Evolutionary conservation across 495 filamentous ascomycete species (phyloP), one percentile per base, ranked within the genome.

Genomic region (Echria macrotheca): DNA sequence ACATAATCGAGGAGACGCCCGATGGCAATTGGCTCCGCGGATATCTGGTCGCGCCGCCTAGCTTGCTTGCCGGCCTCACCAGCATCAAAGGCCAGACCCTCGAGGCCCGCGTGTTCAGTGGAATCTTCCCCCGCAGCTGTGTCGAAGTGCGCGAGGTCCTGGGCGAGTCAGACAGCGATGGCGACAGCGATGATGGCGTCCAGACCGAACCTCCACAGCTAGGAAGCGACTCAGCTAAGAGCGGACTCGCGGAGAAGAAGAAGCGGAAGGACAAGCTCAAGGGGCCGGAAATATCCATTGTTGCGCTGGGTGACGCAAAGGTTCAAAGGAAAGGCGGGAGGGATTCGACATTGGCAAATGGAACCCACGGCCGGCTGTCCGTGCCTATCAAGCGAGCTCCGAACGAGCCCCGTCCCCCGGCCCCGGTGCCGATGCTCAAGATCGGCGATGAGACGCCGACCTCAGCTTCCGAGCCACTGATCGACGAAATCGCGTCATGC

Each of bases 401-500:
- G 2, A 76, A 81, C 60, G 76, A 74, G 22, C 84, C 85, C 11
- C 86, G 87, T 57, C 94, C 89, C 21, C 78, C 87, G 2, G 94
- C 94, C 7, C 93, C 93, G 0, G 94, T 98, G 2, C 93, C 93
- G 6, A 91, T 96, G 87, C 75, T 98, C 29, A 95, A 96, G 64
- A 88, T 97, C 59, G 94, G 94, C 19, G 93, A 98, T 54, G 93
- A 98, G 71, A 95, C 89, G 1, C 85, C 89, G 3, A 91, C 86
- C 2, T 95, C 89, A 2, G 76, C 80, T 10, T 79, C 86, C 19
- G 93, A 99, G 63, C 93, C 93, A 2, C 71, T 99, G 47, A 90
- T 99, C 9, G 94, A 97, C 65, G 93, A 99, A 62, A 96, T 97
- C 61, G 90, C 91, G 14, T 95, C 89, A 5, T 97, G 91, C 63